Evolutionary conservation across 2,329 filamentous ascomycete genomes (phyloP).

Genomic region (Talaromyces sp.): DNA sequence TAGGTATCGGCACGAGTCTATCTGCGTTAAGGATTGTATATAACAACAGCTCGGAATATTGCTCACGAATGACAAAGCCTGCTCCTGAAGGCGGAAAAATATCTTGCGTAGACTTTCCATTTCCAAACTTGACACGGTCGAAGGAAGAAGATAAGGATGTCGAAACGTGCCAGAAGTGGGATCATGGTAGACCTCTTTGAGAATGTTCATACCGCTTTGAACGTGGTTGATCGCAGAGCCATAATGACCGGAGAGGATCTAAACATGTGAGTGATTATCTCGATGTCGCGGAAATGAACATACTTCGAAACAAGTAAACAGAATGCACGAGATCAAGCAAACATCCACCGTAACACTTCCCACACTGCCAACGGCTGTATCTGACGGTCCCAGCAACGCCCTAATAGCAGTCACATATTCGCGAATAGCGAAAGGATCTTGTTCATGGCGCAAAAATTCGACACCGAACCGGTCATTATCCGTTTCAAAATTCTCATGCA

Average conservation of each 20-base stretch:
- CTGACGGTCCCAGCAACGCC: not conserved
- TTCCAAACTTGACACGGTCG: constrained; percentile 17
- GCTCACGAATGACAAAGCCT: constrained; percentile 11
- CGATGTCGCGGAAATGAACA: not conserved
- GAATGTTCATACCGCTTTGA: constrained; percentile 23
- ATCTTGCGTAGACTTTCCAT: constrained; percentile 13
- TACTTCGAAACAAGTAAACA: constrained; percentile 29
- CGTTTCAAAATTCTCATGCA: constrained; percentile 27
- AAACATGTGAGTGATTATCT: not conserved
- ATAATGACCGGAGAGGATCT: constrained; percentile 27
- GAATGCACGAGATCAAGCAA: constrained; percentile 25
- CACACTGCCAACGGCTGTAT: not conserved
- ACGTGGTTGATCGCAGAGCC: constrained; percentile 24
- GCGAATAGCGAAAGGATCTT: constrained; percentile 8
- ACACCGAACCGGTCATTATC: not conserved
- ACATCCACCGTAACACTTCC: constrained; percentile 18
- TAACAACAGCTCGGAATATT: not conserved
- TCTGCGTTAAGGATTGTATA: not conserved
- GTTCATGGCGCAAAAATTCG: not conserved
- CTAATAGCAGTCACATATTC: constrained; percentile 12
- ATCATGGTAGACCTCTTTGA: constrained; percentile 20
- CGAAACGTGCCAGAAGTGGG: constrained; percentile 5
- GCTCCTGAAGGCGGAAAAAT: constrained; percentile 7
- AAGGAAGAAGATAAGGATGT: constrained; percentile 20
- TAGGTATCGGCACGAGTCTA: constrained; percentile 13